Evolutionary conservation across 1,284 basidiomycete genomes (phyloP).

Genomic region (Heliocybe sulcata): DNA sequence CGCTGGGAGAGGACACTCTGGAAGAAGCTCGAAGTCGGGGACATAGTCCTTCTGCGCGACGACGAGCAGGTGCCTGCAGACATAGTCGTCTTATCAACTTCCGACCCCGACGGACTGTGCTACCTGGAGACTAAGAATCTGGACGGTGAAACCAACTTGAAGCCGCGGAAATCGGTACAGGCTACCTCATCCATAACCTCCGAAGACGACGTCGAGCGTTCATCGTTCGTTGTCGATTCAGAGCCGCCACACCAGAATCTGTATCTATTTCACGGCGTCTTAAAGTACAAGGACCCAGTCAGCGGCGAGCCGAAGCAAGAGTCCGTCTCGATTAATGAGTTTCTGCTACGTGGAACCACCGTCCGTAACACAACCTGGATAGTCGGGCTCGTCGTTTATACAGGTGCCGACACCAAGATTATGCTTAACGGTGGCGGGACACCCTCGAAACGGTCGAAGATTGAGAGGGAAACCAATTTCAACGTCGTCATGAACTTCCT

Average conservation of each 20-base stretch:
- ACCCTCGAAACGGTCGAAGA: constrained; percentile 91
- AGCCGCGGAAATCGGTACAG: constrained; percentile 73
- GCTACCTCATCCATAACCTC: constrained; percentile 74
- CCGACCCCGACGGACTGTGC: constrained; percentile 79
- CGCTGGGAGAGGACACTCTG: constrained; percentile 94
- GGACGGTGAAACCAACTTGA: constrained; percentile 96
- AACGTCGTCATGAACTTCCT: constrained; percentile 95
- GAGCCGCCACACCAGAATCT: constrained; percentile 93
- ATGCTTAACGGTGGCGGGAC: constrained; percentile 94
- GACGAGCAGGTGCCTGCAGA: constrained; percentile 97
- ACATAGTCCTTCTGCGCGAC: constrained; percentile 84
- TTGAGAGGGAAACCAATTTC: constrained; percentile 98
- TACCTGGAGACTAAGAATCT: constrained; percentile 94
- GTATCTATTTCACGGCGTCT: constrained; percentile 84
- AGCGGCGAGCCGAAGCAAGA: constrained; percentile 52
- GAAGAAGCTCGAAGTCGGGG: constrained; percentile 99
- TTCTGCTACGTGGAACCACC: constrained; percentile 87
- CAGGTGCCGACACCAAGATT: constrained; percentile 95
- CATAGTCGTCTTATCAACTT: constrained; percentile 84
- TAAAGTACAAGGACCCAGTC: constrained; percentile 60
- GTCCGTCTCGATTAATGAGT: constrained; percentile 84
- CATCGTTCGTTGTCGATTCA: constrained; percentile 83
- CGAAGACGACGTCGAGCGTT: constrained; percentile 89
- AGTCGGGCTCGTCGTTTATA: constrained; percentile 91
- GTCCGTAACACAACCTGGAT: constrained; percentile 95